These are phyloP conservation scores for Capsella bursapastoris DNA, from an alignment of 345 rosid genomes.

Conservation along the genomic window DNA sequence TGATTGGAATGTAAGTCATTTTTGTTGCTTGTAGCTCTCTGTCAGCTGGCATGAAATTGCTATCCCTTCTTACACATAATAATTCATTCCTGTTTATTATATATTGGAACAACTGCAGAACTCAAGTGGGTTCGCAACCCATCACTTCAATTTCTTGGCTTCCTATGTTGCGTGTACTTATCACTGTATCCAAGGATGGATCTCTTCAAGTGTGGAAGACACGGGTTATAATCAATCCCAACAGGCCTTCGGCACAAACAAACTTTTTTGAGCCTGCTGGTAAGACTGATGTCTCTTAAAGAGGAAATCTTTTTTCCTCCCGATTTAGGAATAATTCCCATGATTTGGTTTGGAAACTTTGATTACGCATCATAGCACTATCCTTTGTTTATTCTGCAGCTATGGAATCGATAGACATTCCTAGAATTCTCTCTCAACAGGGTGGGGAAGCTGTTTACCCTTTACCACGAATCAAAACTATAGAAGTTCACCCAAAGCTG, in stretches of 20 bases:
- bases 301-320: slow-evolving; percentile 19
- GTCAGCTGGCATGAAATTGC: slow-evolving; percentile 2
- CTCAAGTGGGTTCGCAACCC: slow-evolving; percentile 95
- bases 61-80: background rate
- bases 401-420: slow-evolving; percentile 85
- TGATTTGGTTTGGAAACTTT: slow-evolving; percentile 23
- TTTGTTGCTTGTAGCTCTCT: background rate
- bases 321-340: background rate
- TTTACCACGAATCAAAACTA: slow-evolving; percentile 74
- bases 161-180: slow-evolving; percentile 75
- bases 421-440: slow-evolving; percentile 88
- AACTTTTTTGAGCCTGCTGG: slow-evolving; percentile 95
- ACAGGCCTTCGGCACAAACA: slow-evolving; percentile 89
- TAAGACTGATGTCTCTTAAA: slow-evolving; percentile 41
- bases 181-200: slow-evolving; percentile 91
- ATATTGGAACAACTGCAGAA: slow-evolving; percentile 51
- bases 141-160: slow-evolving; percentile 91
- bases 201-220: slow-evolving; percentile 96
- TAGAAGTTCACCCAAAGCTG: slow-evolving; percentile 94
- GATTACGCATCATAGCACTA: slow-evolving; percentile 15
- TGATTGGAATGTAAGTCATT: slow-evolving; percentile 91
- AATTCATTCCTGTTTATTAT: slow-evolving; percentile 11
- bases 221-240: slow-evolving; percentile 73
- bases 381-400: slow-evolving; percentile 55
- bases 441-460: slow-evolving; percentile 98